Evolutionary conservation across 768 basidiomycete species (phyloP).

Genomic region (Tremella yokohamensis): DNA sequence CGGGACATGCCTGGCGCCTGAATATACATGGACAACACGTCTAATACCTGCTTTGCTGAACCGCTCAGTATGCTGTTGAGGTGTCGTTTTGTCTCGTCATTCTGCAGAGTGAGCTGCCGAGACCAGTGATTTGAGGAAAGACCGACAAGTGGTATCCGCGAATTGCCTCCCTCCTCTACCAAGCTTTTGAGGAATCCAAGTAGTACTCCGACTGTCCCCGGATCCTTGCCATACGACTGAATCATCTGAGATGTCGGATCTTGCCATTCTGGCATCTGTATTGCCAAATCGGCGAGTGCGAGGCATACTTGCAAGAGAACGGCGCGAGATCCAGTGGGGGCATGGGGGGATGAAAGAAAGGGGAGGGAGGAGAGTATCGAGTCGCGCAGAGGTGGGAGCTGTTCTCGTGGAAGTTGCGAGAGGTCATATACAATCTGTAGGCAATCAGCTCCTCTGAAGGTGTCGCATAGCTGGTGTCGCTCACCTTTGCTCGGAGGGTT

Average conservation of each 20-base stretch:
- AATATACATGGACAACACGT: slow-evolving; percentile 79
- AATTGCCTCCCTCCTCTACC: slow-evolving; percentile 83
- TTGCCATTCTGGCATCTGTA: slow-evolving; percentile 77
- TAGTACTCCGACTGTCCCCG: slow-evolving; percentile 73
- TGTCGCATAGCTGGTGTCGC: slow-evolving; percentile 63
- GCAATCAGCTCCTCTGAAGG: slow-evolving; percentile 60
- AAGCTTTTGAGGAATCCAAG: slow-evolving; percentile 85
- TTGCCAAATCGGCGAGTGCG: slow-evolving; percentile 80
- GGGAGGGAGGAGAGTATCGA: slow-evolving; percentile 76
- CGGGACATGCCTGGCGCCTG: slow-evolving; percentile 70
- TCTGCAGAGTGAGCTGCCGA: background rate
- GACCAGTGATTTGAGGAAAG: background rate
- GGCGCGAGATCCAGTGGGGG: slow-evolving; percentile 69
- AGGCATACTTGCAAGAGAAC: slow-evolving; percentile 86
- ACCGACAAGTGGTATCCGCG: slow-evolving; percentile 81
- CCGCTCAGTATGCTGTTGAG: slow-evolving; percentile 26
- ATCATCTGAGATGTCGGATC: slow-evolving; percentile 77
- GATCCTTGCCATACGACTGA: slow-evolving; percentile 77
- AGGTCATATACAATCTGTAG: slow-evolving; percentile 90
- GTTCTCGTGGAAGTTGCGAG: slow-evolving; percentile 70
- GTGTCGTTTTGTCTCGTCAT: slow-evolving; percentile 3
- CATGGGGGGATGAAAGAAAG: slow-evolving; percentile 54
- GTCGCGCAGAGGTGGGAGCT: slow-evolving; percentile 76
- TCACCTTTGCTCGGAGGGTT: slow-evolving; percentile 88
- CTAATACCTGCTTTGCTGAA: slow-evolving; percentile 63